Evolutionary conservation across 345 rosid genomes (phyloP).

Genomic region (Carallia pectinifolia): DNA sequence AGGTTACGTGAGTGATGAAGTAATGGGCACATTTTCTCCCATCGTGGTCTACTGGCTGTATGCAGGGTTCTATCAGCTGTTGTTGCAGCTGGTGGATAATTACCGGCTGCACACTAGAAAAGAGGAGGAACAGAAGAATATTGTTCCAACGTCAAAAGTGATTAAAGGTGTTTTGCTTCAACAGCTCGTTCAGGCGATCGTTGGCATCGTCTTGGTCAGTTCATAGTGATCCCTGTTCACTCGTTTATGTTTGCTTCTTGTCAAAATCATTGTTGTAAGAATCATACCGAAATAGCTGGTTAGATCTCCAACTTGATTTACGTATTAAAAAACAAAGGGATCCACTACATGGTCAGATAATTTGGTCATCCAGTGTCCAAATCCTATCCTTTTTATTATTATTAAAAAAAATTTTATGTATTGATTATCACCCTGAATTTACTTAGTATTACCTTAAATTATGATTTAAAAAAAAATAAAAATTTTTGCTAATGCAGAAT

Average conservation of each 20-base stretch:
- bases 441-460: too few species aligned
- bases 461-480: too few species aligned
- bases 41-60: constrained; percentile 62
- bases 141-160: constrained; percentile 41
- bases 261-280: neutral
- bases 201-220: constrained; percentile 60
- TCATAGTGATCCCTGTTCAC: neutral
- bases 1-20: constrained; percentile 61
- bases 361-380: too few species aligned
- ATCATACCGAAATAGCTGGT: too few species aligned
- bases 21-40: constrained; percentile 72
- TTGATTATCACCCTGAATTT: too few species aligned
- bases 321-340: too few species aligned
- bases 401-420: too few species aligned
- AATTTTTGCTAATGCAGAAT: too few species aligned
- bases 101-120: constrained; percentile 54
- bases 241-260: neutral
- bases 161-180: constrained; percentile 67
- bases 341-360: too few species aligned
- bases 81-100: constrained; percentile 44
- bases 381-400: too few species aligned
- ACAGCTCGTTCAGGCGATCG: constrained; percentile 57
- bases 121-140: constrained; percentile 63
- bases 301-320: too few species aligned
- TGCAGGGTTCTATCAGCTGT: constrained; percentile 58